phyloP scores from a whole-genome alignment of 108 stramenopile genomes.

The Nitzschia putrida region DNA sequence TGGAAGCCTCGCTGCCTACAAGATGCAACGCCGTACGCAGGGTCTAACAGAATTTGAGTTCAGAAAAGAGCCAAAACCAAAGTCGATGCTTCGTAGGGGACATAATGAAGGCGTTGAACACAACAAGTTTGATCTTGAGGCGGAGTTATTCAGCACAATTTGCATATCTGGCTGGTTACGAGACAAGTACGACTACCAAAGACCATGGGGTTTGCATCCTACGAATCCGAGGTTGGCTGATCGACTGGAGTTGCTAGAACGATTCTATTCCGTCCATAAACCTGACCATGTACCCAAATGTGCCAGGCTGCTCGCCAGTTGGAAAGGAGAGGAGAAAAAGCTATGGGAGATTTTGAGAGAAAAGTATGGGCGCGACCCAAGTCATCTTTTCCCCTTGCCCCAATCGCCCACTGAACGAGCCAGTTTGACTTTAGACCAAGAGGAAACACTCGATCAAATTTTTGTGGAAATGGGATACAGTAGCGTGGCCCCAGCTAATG shows the following conservation, averaged over 20 bases:
- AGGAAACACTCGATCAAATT: constrained; percentile 61
- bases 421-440: constrained; percentile 68
- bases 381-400: constrained; percentile 57
- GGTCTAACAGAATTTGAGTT: constrained; percentile 86
- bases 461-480: constrained; percentile 68
- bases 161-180: constrained; percentile 84
- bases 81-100: background rate
- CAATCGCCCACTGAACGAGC: constrained; percentile 53
- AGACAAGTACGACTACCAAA: constrained; percentile 77
- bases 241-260: constrained; percentile 65
- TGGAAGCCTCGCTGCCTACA: constrained; percentile 79
- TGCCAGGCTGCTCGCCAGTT: constrained; percentile 60
- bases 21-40: constrained; percentile 78
- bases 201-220: constrained; percentile 85
- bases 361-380: constrained; percentile 81
- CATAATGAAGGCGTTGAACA: background rate
- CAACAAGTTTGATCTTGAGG: constrained; percentile 43
- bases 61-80: constrained; percentile 10
- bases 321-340: constrained; percentile 75
- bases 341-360: constrained; percentile 69
- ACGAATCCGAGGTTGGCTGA: constrained; percentile 64
- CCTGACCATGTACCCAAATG: constrained; percentile 72
- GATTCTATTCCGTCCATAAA: constrained; percentile 78
- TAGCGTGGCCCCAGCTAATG: constrained; percentile 32
- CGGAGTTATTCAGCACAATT: constrained; percentile 75